These are phyloP conservation scores for Bassia scoparia DNA, from an alignment of 148 eudicot species.

Conservation along the genomic window DNA sequence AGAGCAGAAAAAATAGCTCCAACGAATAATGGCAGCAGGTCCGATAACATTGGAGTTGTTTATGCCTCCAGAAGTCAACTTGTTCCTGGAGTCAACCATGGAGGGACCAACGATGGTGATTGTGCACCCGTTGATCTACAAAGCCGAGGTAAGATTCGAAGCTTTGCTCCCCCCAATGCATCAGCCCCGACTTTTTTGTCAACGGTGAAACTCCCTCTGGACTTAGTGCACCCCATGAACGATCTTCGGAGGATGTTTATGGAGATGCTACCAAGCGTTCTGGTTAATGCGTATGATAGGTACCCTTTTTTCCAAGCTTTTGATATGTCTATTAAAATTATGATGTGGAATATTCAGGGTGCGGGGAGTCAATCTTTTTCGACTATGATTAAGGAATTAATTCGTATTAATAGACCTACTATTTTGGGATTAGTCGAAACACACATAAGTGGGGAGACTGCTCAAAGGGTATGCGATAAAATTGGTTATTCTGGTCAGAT, in stretches of 20 bases:
- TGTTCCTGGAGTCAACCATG: not conserved
- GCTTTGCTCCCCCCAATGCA: not conserved
- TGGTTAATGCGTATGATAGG: not conserved
- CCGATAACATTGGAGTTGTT: not conserved
- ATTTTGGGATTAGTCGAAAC: not conserved
- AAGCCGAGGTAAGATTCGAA: not conserved
- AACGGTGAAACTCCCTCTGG: not conserved
- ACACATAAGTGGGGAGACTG: not conserved
- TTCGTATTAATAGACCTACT: not conserved
- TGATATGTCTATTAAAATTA: not conserved
- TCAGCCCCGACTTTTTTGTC: not conserved
- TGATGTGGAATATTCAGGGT: not conserved
- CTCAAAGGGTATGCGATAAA: not conserved
- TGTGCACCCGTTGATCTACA: not conserved
- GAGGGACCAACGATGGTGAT: not conserved
- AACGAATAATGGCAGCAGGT: too few relatives aligned
- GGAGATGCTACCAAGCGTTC: not conserved
- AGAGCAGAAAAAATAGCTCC: too few relatives aligned
- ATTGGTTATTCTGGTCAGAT: not conserved
- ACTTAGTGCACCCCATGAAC: not conserved
- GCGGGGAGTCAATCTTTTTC: not conserved
- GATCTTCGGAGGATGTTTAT: not conserved
- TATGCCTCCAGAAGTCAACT: not conserved
- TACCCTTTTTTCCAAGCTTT: not conserved
- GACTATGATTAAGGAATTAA: not conserved